Conservation (phyloP, 257 asterid genomes). For the Capsicum chinense region DNA sequence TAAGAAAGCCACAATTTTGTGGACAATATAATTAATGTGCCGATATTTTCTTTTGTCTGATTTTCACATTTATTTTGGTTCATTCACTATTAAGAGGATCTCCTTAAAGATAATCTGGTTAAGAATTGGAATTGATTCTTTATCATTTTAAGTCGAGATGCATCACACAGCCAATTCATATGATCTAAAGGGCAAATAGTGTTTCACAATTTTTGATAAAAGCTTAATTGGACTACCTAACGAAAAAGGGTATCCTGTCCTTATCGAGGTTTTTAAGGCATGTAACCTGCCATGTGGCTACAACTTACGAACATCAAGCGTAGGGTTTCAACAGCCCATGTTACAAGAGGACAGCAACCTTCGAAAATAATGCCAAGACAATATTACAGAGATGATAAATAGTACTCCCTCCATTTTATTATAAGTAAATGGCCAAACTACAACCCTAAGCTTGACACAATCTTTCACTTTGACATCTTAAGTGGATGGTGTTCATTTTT, state of each 20-base stretch:
- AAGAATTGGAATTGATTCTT: background rate
- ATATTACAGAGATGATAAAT: too few species aligned
- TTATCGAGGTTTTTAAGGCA: background rate
- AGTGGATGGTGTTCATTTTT: too few species aligned
- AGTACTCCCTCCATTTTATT: too few species aligned
- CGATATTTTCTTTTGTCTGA: background rate
- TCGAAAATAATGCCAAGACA: background rate
- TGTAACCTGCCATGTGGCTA: background rate
- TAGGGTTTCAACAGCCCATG: conserved; percentile 22
- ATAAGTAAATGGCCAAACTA: too few species aligned
- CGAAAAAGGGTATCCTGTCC: background rate
- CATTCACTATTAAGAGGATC: background rate
- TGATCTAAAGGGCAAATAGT: background rate
- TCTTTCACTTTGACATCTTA: too few species aligned
- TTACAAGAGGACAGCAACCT: conserved; percentile 5
- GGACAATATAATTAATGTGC: background rate
- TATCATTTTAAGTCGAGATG: background rate
- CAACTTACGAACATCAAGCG: background rate
- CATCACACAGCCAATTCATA: background rate
- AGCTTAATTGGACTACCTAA: background rate
- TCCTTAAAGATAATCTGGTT: background rate
- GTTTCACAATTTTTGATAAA: background rate
- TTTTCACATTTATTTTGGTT: background rate
- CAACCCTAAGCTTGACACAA: too few species aligned
- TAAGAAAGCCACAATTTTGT: background rate